Conservation (phyloP, 306 rosid species). For the Psophocarpus tetragonolobus region DNA sequence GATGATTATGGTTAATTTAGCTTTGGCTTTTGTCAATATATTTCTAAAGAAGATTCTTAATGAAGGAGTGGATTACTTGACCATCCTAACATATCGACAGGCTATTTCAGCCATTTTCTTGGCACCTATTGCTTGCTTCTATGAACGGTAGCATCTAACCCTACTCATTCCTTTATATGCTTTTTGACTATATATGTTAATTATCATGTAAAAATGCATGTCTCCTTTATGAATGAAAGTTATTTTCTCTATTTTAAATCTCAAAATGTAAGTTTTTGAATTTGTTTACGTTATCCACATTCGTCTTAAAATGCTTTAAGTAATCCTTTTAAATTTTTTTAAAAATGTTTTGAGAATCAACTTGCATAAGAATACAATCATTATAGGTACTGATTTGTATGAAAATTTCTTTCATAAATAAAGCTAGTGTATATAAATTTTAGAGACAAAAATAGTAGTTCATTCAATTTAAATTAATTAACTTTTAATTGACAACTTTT, state of each 20-base stretch:
- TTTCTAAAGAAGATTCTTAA: conserved; percentile 67
- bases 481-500: background rate
- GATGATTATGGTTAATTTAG: conserved; percentile 65
- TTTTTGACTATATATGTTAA: background rate
- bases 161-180: background rate
- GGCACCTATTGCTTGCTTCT: conserved; percentile 67
- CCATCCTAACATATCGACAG: conserved; percentile 64
- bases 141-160: conserved; percentile 58
- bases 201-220: background rate
- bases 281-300: no score
- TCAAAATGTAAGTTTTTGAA: no score
- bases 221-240: background rate
- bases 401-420: no score
- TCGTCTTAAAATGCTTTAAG: no score
- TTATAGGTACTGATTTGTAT: no score
- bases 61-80: conserved; percentile 56
- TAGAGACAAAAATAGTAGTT: no score
- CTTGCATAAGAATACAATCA: no score
- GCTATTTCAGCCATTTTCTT: conserved; percentile 55
- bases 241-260: no score
- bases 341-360: no score
- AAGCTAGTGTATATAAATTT: no score
- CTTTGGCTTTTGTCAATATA: conserved; percentile 65
- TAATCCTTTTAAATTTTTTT: no score
- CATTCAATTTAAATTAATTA: background rate